phyloP scores from a whole-genome alignment of 305 asterid genomes.

The Fraxinus paxiana region DNA sequence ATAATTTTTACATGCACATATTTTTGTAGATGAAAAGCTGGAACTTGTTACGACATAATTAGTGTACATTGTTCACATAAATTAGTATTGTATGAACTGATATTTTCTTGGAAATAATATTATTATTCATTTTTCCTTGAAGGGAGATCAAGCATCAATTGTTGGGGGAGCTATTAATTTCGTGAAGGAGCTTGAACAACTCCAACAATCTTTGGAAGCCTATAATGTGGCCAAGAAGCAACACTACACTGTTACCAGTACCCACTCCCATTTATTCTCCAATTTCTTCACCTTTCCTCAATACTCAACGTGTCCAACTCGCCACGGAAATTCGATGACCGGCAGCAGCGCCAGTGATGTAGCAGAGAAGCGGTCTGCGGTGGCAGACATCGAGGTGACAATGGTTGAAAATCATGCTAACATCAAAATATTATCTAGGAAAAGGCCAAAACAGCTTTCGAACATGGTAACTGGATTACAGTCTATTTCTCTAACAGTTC shows the following conservation, averaged over 20 bases:
- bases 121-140: neutral
- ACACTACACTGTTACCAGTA: neutral
- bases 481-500: slow-evolving; percentile 46
- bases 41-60: slow-evolving; percentile 19
- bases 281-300: slow-evolving; percentile 61
- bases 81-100: neutral
- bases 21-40: slow-evolving; percentile 12
- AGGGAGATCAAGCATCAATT: slow-evolving; percentile 91
- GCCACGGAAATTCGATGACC: neutral
- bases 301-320: slow-evolving; percentile 40
- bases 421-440: slow-evolving; percentile 39
- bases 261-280: slow-evolving; percentile 25
- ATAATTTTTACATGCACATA: slow-evolving; percentile 16
- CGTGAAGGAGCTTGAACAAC: slow-evolving; percentile 78
- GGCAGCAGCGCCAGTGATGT: neutral
- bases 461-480: slow-evolving; percentile 53
- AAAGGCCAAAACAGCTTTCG: slow-evolving; percentile 47
- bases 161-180: slow-evolving; percentile 79
- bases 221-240: slow-evolving; percentile 27
- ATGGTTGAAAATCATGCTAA: slow-evolving; percentile 68
- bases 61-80: neutral
- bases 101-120: neutral
- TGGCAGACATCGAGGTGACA: slow-evolving; percentile 67
- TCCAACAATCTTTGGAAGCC: slow-evolving; percentile 52
- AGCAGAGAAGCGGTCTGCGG: slow-evolving; percentile 30